Conservation (phyloP, 2,329 filamentous ascomycete genomes). For the Thelonectria discophora region DNA sequence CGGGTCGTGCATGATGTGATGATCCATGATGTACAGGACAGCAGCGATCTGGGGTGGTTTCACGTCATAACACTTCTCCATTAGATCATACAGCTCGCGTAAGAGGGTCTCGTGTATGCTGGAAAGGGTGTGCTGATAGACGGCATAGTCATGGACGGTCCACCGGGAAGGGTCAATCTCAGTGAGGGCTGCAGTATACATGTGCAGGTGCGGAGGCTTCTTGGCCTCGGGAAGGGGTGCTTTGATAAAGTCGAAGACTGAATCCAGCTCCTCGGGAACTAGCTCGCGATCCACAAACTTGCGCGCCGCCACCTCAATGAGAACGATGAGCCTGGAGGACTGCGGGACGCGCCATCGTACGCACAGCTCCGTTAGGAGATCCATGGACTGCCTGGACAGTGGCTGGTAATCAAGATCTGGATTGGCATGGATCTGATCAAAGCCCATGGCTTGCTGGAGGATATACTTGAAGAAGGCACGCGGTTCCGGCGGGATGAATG, state of each 20-base stretch:
- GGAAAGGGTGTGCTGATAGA: slow-evolving; percentile 79
- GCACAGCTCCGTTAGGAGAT: slow-evolving; percentile 85
- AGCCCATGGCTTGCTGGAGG: slow-evolving; percentile 77
- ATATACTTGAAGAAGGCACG: slow-evolving; percentile 85
- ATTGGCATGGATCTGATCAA: slow-evolving; percentile 67
- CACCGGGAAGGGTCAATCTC: slow-evolving; percentile 69
- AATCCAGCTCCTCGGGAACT: slow-evolving; percentile 81
- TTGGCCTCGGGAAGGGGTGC: slow-evolving; percentile 72
- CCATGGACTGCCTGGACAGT: slow-evolving; percentile 80
- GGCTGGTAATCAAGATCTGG: slow-evolving; percentile 59
- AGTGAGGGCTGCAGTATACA: slow-evolving; percentile 59
- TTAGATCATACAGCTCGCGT: slow-evolving; percentile 85
- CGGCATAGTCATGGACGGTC: slow-evolving; percentile 73
- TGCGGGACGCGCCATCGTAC: slow-evolving; percentile 89
- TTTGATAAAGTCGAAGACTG: slow-evolving; percentile 84
- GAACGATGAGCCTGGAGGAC: slow-evolving; percentile 79
- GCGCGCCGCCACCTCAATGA: slow-evolving; percentile 84
- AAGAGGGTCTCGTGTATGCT: slow-evolving; percentile 83
- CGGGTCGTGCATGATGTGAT: slow-evolving; percentile 82
- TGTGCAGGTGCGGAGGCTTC: slow-evolving; percentile 65
- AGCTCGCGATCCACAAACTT: slow-evolving; percentile 89
- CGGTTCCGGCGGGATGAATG: slow-evolving; percentile 87
- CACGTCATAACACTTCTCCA: slow-evolving; percentile 88
- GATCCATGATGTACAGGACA: slow-evolving; percentile 81
- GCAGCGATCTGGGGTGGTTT: slow-evolving; percentile 84